Evolutionary conservation across 1,284 basidiomycete genomes (phyloP).

Genomic region (Moesziomyces aphidis): DNA sequence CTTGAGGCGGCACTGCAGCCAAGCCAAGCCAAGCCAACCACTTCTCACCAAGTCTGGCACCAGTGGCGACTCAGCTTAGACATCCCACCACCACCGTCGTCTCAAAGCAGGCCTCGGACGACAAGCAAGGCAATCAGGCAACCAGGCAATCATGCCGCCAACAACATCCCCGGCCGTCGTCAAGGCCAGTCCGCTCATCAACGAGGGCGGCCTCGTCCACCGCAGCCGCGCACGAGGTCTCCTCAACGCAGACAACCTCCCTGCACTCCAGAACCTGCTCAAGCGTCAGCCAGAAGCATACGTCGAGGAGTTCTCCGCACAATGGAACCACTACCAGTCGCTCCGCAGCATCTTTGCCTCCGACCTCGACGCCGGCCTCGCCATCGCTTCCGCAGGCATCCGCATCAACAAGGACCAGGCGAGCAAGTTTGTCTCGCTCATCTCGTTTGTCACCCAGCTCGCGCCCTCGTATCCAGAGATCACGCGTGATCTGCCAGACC

Average conservation of each 20-base stretch:
- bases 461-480: slow-evolving; percentile 60
- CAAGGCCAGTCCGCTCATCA: slow-evolving; percentile 51
- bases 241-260: slow-evolving; percentile 71
- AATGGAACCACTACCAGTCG: slow-evolving; percentile 96
- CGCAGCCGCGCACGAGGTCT: slow-evolving; percentile 64
- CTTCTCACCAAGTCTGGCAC: neutral
- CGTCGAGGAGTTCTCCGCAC: slow-evolving; percentile 96
- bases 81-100: slow-evolving; percentile 6
- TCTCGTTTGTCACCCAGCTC: slow-evolving; percentile 73
- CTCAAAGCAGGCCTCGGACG: neutral
- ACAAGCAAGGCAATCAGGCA: neutral
- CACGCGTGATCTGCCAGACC: slow-evolving; percentile 50
- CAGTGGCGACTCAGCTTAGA: neutral
- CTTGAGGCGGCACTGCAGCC: no score
- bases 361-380: slow-evolving; percentile 24
- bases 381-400: slow-evolving; percentile 23
- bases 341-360: slow-evolving; percentile 82
- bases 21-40: no score
- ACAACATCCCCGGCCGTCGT: slow-evolving; percentile 40
- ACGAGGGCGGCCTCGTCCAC: slow-evolving; percentile 59
- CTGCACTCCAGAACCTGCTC: slow-evolving; percentile 90
- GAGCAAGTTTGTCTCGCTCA: slow-evolving; percentile 57
- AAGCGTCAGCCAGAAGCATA: slow-evolving; percentile 90
- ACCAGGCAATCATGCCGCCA: slow-evolving; percentile 21
- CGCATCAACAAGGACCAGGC: slow-evolving; percentile 59